Percentiles rank a stretch among this genome's conserved stretches.
Evolutionary conservation across 768 basidiomycete genomes (phyloP).

Genomic region (Termitomyces sp.): DNA sequence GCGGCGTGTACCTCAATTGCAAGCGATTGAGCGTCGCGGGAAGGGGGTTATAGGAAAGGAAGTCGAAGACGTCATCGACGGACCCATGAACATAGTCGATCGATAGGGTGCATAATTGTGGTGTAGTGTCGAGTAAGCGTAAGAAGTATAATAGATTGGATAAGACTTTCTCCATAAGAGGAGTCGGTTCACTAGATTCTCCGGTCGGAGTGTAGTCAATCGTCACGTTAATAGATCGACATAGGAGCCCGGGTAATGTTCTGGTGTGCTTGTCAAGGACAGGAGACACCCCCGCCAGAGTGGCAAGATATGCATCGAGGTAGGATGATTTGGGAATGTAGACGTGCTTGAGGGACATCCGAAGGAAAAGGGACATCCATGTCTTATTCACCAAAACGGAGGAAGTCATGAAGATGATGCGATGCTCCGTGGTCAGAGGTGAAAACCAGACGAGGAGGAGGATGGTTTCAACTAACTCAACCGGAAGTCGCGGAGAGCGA

Average conservation of each 20-base stretch:
- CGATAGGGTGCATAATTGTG: slow-evolving; percentile 7
- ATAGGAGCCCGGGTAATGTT: slow-evolving; percentile 5
- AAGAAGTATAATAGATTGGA: slow-evolving; percentile 13
- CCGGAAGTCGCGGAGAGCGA: slow-evolving; percentile 14
- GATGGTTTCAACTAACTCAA: slow-evolving; percentile 20
- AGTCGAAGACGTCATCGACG: slow-evolving; percentile 14
- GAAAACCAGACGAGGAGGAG: slow-evolving; percentile 17
- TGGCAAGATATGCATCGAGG: slow-evolving; percentile 13
- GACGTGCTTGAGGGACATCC: slow-evolving; percentile 19
- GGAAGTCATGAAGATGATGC: slow-evolving; percentile 19
- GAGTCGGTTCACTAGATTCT: neutral
- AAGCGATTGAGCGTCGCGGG: slow-evolving; percentile 7
- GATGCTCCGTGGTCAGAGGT: slow-evolving; percentile 17
- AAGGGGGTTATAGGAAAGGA: slow-evolving; percentile 13
- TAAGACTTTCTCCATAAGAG: slow-evolving; percentile 5
- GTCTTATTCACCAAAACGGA: slow-evolving; percentile 21
- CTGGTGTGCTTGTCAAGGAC: neutral
- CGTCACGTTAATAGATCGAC: slow-evolving; percentile 12
- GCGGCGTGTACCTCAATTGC: slow-evolving; percentile 4
- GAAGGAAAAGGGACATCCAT: slow-evolving; percentile 17
- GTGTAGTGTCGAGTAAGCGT: slow-evolving; percentile 11
- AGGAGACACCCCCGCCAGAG: slow-evolving; percentile 5
- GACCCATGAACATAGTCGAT: slow-evolving; percentile 10
- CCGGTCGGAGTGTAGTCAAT: slow-evolving; percentile 10
- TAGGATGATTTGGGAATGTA: slow-evolving; percentile 19